Evolutionary conservation across 2,329 filamentous ascomycete genomes (phyloP).

Genomic region (Chalara sp.): DNA sequence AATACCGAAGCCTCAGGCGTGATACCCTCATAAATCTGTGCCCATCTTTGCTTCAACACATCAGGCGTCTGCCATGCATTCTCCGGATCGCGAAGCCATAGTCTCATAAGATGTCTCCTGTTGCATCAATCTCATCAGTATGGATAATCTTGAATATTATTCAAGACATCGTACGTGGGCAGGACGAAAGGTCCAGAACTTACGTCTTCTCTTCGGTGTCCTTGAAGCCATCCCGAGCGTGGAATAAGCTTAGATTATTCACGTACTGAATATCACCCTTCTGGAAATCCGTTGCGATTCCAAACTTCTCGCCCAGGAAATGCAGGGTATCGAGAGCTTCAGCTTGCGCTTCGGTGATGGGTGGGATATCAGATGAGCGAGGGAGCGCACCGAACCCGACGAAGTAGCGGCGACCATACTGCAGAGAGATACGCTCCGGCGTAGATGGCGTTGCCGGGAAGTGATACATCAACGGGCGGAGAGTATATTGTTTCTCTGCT

Average conservation of each 20-base stretch:
- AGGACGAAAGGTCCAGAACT: neutral
- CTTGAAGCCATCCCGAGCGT: constrained; percentile 36
- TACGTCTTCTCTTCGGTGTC: constrained; percentile 26
- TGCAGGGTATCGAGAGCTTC: constrained; percentile 39
- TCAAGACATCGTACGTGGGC: neutral
- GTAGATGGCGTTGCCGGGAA: too few species aligned
- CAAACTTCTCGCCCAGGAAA: constrained; percentile 32
- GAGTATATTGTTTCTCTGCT: too few species aligned
- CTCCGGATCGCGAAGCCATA: constrained; percentile 38
- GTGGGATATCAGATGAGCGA: constrained; percentile 35
- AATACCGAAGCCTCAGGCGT: too few species aligned
- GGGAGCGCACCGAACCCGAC: neutral
- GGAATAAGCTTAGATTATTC: constrained; percentile 40
- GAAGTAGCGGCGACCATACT: too few species aligned
- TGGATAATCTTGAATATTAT: neutral
- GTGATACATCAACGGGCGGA: too few species aligned
- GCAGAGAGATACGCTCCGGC: too few species aligned
- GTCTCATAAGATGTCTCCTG: constrained; percentile 35
- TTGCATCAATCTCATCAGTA: constrained; percentile 2
- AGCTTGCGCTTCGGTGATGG: constrained; percentile 38
- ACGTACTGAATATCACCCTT: constrained; percentile 37
- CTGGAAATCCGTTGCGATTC: constrained; percentile 30
- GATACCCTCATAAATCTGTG: too few species aligned
- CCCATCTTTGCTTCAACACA: too few species aligned
- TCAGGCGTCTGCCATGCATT: constrained; percentile 34